A percentile compares a stretch with the other conserved stretches of the same genome.
Evolutionary conservation across 1,284 basidiomycete genomes (phyloP).

Genomic region (Vanrija sp.): DNA sequence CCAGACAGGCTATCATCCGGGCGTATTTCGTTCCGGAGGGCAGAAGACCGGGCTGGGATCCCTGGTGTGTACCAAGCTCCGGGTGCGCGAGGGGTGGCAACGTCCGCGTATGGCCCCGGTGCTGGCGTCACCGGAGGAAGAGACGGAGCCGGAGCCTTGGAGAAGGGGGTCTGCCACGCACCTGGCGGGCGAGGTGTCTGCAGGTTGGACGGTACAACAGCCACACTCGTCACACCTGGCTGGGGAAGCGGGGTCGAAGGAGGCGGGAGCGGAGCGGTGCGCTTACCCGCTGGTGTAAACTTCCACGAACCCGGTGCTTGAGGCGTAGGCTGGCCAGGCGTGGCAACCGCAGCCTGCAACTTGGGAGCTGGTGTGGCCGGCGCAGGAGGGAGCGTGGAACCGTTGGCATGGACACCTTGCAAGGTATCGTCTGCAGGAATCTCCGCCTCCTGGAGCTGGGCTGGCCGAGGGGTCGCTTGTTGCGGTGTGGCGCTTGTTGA

Average conservation of each 20-base stretch:
- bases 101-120: not conserved
- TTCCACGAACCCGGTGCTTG: not conserved
- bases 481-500: no score
- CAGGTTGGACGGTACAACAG: not conserved
- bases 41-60: conserved; percentile 6
- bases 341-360: not conserved
- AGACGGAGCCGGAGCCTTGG: not conserved
- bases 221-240: no score
- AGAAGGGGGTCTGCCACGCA: conserved; percentile 17
- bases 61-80: conserved; percentile 21
- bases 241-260: no score
- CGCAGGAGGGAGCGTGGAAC: not conserved
- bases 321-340: conserved; percentile 2
- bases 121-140: not conserved
- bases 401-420: not conserved
- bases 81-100: conserved; percentile 27
- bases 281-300: no score
- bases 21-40: conserved; percentile 14
- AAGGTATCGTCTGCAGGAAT: no score
- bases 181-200: conserved; percentile 25
- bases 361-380: not conserved
- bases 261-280: no score
- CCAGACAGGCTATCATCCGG: conserved; percentile 15
- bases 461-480: no score
- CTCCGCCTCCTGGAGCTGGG: not conserved